Conservation (phyloP, 1,139 yeast genomes). For the Saccharomycopsis hybrid region DNA sequence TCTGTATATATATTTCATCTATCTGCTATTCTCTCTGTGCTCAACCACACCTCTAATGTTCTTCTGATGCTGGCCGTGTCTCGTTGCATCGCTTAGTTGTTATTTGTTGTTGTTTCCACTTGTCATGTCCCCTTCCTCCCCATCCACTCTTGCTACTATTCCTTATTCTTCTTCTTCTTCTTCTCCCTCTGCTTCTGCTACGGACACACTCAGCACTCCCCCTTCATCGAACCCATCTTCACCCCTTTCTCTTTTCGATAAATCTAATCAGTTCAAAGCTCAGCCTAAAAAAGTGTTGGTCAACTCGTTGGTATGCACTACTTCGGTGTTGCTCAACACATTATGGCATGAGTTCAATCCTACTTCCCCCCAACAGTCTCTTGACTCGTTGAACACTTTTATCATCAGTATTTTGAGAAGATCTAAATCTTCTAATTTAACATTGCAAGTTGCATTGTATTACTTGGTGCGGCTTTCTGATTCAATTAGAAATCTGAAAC, state of each 20-base stretch:
- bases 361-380: conserved; percentile 1
- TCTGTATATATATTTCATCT: too few species aligned
- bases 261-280: neutral
- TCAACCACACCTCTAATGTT: too few species aligned
- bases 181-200: neutral
- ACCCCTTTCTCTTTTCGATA: neutral
- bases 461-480: conserved; percentile 14
- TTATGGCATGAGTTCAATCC: conserved; percentile 16
- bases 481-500: neutral
- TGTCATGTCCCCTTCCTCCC: neutral
- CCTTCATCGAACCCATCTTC: too few species aligned
- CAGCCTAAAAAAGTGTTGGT: conserved; percentile 2
- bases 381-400: conserved; percentile 5
- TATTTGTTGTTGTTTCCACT: neutral
- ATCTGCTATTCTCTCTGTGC: too few species aligned
- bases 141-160: neutral
- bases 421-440: conserved; percentile 13
- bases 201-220: neutral
- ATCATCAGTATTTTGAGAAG: conserved; percentile 16
- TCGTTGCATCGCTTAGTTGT: too few species aligned
- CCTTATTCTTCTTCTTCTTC: neutral
- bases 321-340: conserved; percentile 7
- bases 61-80: too few species aligned
- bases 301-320: conserved; percentile 12
- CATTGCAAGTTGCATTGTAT: conserved; percentile 16